Conservation (phyloP, 1,139 yeast genomes). For the Debaryomyces coudertii region DNA sequence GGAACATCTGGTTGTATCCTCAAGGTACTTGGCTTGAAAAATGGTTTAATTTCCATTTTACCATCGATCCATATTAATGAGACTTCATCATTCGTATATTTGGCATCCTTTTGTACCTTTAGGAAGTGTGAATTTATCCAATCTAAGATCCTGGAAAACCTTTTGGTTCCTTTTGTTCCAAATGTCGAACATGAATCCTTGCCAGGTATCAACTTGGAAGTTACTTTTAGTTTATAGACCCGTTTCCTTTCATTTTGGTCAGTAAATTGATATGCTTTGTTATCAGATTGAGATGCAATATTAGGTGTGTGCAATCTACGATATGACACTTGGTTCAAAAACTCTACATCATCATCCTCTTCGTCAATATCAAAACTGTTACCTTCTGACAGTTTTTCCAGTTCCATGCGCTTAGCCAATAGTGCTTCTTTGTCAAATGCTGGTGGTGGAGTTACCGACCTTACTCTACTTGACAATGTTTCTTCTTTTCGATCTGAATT, state of each 20-base stretch:
- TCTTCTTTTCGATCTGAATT: neutral
- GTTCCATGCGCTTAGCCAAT: conserved; percentile 1
- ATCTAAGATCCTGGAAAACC: conserved; percentile 22
- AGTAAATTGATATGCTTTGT: conserved; percentile 24
- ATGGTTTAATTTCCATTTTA: conserved; percentile 39
- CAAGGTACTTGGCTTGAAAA: conserved; percentile 46
- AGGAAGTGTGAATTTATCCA: conserved; percentile 23
- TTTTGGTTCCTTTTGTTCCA: conserved; percentile 37
- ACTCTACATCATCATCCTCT: conserved; percentile 16
- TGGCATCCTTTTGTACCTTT: conserved; percentile 7
- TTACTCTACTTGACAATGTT: neutral
- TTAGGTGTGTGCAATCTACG: conserved; percentile 2
- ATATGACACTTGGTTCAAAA: conserved; percentile 3
- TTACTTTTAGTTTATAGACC: conserved; percentile 33
- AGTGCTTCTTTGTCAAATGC: conserved; percentile 15
- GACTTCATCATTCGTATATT: conserved; percentile 14
- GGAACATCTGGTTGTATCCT: conserved; percentile 35
- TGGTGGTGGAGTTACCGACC: conserved; percentile 17
- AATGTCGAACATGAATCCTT: conserved; percentile 23
- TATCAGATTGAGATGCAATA: conserved; percentile 1
- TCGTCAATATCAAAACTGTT: conserved; percentile 14
- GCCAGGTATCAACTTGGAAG: conserved; percentile 32
- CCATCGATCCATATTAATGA: conserved; percentile 48
- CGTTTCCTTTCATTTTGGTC: conserved; percentile 34
- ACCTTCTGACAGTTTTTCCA: neutral